Base-by-base conservation (phyloP, 2,329 filamentous ascomycete species). In the Sclerotinia trifoliorum region DNA sequence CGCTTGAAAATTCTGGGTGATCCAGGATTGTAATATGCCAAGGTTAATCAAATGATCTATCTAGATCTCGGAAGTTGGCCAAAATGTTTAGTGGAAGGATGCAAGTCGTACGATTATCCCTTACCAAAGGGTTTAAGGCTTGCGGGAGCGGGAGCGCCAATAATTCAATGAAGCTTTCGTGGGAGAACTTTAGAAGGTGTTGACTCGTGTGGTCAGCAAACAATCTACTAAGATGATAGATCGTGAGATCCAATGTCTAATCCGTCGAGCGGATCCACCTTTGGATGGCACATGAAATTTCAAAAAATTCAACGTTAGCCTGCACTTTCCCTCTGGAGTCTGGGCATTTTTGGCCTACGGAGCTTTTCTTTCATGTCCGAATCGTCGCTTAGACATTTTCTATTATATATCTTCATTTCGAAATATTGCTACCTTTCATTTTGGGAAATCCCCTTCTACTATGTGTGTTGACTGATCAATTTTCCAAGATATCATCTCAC, bases 91-190 rank as follows among this genome's bases (percentile, higher is more conserved):
- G 24, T 61, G 49, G 57, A 66, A 35, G 35, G 65, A 46, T 24
- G 48, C 15, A 52, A 66, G 44, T 66, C 65, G 65, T 66, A 66
- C 35, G 65, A 66, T 66, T 61, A 39, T 66, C 46, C 8, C 65
- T 32, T 52, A 66, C 29, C 29, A 24, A 61, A 17, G 55, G 32
- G 10, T 32, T 61, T 19, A 46, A 51, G 55, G 65, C 55, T 52
- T 51, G 55, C 55, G 65, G 65, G 55, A 66, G 32, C 65, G 65
- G 55, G 55, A 60, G 54, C 46, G 65, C 54, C 54, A 66, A 61
- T 42, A 58, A 42, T 35, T 66, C 52, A 58, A 29, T 39, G 44
- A 58, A 58, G 60, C 60, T 54, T 65, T 17, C 39, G 51, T 35
- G 24, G n/a, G 61, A 26, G 46, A 29, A 29, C 29, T 29, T 29